These are phyloP conservation scores for Aureobasidium sp. DNA, from an alignment of 2,329 filamentous ascomycete genomes.

Conservation along the genomic window DNA sequence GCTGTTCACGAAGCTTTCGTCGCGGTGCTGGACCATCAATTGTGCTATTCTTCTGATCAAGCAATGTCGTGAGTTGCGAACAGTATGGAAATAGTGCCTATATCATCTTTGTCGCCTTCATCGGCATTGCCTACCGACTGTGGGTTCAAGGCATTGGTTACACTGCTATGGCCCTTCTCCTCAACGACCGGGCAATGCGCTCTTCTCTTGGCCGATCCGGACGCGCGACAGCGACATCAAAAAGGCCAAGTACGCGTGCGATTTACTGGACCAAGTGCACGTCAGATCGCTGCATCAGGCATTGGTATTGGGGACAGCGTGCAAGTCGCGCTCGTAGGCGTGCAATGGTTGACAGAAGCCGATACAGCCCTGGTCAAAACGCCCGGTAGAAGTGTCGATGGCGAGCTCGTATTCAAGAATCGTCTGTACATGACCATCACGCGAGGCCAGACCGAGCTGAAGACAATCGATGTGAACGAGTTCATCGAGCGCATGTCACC, in stretches of 20 bases:
- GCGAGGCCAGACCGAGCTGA: conserved; percentile 14
- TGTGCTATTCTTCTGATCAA: background rate
- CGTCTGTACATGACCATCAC: conserved; percentile 28
- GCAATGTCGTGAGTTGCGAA: background rate
- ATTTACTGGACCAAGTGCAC: conserved; percentile 63
- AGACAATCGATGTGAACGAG: conserved; percentile 11
- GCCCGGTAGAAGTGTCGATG: conserved; percentile 48
- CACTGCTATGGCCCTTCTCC: conserved; percentile 87
- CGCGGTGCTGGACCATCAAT: background rate
- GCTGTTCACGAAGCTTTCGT: background rate
- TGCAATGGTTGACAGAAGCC: conserved; percentile 50
- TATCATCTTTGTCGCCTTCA: conserved; percentile 22
- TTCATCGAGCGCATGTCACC: conserved; percentile 9
- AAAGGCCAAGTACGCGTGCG: conserved; percentile 75
- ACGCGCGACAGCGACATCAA: conserved; percentile 67
- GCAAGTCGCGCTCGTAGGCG: conserved; percentile 59
- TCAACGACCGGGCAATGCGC: conserved; percentile 64
- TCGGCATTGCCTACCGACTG: conserved; percentile 14
- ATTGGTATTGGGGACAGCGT: conserved; percentile 74
- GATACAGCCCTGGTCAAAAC: conserved; percentile 44
- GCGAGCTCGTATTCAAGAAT: conserved; percentile 44
- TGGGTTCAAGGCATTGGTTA: conserved; percentile 61
- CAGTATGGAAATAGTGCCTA: conserved; percentile 16
- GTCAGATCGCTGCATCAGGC: conserved; percentile 55
- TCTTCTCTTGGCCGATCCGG: conserved; percentile 74